Conservation (phyloP, 2,329 filamentous ascomycete genomes). For the Fusarium cicatricum region DNA sequence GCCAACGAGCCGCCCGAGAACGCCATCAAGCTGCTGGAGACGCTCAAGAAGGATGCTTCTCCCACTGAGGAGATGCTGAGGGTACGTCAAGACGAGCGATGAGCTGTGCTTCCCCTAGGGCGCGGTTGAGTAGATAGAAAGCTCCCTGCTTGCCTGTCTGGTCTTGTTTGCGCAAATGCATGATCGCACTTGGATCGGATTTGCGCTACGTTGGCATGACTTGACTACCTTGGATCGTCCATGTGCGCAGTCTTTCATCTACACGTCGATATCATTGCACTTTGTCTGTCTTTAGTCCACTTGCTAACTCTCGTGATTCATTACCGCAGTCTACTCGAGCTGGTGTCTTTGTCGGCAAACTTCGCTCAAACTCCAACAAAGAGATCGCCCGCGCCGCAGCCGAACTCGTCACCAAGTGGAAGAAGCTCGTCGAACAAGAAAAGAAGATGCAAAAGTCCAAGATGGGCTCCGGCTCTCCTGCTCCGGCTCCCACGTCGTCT, state of each 20-base stretch:
- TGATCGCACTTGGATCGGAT: slow-evolving; percentile 23
- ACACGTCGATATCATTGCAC: background rate
- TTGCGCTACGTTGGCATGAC: background rate
- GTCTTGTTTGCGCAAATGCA: slow-evolving; percentile 30
- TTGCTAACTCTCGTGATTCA: slow-evolving; percentile 21
- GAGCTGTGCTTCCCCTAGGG: background rate
- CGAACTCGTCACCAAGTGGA: slow-evolving; percentile 90
- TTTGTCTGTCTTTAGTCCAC: background rate
- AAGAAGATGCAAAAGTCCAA: slow-evolving; percentile 59
- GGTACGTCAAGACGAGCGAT: slow-evolving; percentile 55
- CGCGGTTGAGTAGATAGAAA: background rate
- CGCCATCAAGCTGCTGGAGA: slow-evolving; percentile 77
- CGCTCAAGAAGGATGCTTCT: slow-evolving; percentile 79
- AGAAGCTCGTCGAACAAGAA: slow-evolving; percentile 75
- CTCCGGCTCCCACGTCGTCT: slow-evolving; percentile 61
- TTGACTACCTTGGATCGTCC: background rate
- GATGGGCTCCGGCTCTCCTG: slow-evolving; percentile 52
- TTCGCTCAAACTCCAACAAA: slow-evolving; percentile 78
- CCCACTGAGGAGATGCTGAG: slow-evolving; percentile 91
- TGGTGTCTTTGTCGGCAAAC: slow-evolving; percentile 87
- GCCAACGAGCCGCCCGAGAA: slow-evolving; percentile 77
- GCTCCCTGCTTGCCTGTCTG: background rate
- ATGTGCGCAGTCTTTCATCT: background rate
- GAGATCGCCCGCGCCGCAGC: slow-evolving; percentile 79
- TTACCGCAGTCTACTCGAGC: slow-evolving; percentile 77